Evolutionary conservation across 495 filamentous ascomycete genomes (phyloP), one percentile per base, ranked within the genome.

Genomic region (Aspergillus ostianus): DNA sequence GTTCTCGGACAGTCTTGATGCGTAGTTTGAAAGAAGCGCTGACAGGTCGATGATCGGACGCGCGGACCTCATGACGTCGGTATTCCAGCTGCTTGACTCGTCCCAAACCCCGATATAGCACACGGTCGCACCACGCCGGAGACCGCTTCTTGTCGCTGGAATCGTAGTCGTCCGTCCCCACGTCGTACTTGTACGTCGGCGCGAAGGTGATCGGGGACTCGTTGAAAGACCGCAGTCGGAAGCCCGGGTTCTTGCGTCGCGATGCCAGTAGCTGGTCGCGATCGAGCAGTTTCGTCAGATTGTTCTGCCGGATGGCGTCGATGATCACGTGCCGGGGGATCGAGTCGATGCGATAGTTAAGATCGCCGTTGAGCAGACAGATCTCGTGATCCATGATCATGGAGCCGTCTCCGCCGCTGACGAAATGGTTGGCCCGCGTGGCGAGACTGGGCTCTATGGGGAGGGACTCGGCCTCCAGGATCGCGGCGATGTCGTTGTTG

Each of bases 321-420:
- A 98, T 89, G 41, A 98, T 92, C 8, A 90, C 89, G 66, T 97
- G 90, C 10, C 94, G 89, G 19, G 89, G 87, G 82, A 97, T 96
- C n/a, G 92, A 88, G 71, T 98, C 94, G 66, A 98, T 98, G 46
- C 94, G 92, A 74, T 98, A 98, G 71, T 98, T 98, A 47, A 98
- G 84, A 68, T 98, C 94, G 18, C 94, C 94, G 68, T 98, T 97
- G 19, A 97, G 74, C 53, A 98, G 86, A 67, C 94, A 98, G 19
- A 98, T 87, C 71, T 98, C 94, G 65, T 98, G 93, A 64, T 98
- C 94, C 53, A 97, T 83, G 52, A 98, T 89, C 92, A 98, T 95
- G 21, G 87, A 89, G 10, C 94, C 94, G 67, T 98, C 94, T 17
- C 94, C 94, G 36, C 94, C 94, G 26, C 90, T 88, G 13, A 91